A percentile compares a stretch with the other conserved stretches of the same genome.
These are phyloP conservation scores for Stenocarpella maydis DNA, from an alignment of 2,329 filamentous ascomycete species.

Conservation along the genomic window DNA sequence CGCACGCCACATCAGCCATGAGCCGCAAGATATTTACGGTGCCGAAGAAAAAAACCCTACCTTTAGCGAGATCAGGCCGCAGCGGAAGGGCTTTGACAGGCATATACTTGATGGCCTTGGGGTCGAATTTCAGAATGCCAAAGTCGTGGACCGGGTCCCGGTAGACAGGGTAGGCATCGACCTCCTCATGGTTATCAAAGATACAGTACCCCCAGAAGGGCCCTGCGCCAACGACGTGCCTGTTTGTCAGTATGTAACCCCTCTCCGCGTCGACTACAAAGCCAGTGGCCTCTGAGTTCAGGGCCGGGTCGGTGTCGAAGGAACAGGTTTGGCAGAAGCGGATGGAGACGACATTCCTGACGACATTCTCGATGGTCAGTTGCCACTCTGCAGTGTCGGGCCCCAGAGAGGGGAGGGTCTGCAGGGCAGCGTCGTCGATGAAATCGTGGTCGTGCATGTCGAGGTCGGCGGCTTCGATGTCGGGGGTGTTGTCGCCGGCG, in stretches of 20 bases:
- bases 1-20: conserved; percentile 40
- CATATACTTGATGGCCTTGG: conserved; percentile 97
- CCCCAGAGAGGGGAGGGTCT: conserved; percentile 47
- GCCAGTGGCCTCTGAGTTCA: conserved; percentile 94
- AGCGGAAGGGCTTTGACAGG: conserved; percentile 81
- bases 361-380: conserved; percentile 91
- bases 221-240: conserved; percentile 92
- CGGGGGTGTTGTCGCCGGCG: conserved; percentile 39
- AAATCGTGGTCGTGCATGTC: conserved; percentile 34
- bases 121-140: conserved; percentile 94
- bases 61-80: conserved; percentile 83
- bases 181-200: conserved; percentile 98
- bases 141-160: conserved; percentile 99
- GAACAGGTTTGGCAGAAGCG: conserved; percentile 98
- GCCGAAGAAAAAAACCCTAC: conserved; percentile 43
- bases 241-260: conserved; percentile 87
- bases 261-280: conserved; percentile 96
- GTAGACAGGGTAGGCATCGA: conserved; percentile 95
- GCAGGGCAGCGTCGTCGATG: conserved; percentile 32
- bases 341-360: conserved; percentile 97
- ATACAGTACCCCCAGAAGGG: conserved; percentile 99
- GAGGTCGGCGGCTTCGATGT: conserved; percentile 35
- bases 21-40: conserved; percentile 24
- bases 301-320: conserved; percentile 95
- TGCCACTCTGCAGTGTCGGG: conserved; percentile 88